Evolutionary conservation across 2,329 filamentous ascomycete species (phyloP), one percentile per base, ranked within the genome.

Genomic region (Pyrenophora teres): DNA sequence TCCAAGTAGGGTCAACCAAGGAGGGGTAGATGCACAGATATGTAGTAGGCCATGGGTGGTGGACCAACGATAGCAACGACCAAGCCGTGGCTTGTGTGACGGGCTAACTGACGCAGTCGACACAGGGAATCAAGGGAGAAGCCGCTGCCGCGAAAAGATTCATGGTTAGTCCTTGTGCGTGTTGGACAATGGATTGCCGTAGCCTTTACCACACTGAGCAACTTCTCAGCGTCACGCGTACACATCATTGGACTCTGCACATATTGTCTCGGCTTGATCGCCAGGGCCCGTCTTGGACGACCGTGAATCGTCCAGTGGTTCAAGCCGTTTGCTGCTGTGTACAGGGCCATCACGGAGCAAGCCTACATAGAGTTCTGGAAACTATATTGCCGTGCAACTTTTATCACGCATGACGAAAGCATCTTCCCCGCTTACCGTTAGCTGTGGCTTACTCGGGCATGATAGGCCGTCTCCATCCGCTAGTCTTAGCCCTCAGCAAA

Each of bases 11-110:
- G 15, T n/a, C 39, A 46, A 42, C 44, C 37, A 51, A 65, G 62
- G 70, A 64, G 68, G 67, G 68, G 68, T 66, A 67, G 53, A 59
- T 63, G 69, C 69, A 69, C 62, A 64, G 46, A 64, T 67, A 68
- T 65, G 65, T 68, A 68, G 37, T 36, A 63, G 51, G 57, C 46
- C 33, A 43, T n/a, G 38, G 44, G 64, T 67, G 64, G 68, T 67
- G 64, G 68, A 63, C 60, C 62, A 54, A 63, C 57, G 43, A 56
- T 58, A 59, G 52, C 60, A 61, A 60, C 59, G 49, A 57, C 62
- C 57, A 64, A 58, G 53, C 56, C 51, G 51, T 59, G 57, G 60
- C 63, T 66, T 54, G 57, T 62, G 61, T 54, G 59, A 55, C 58
- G 43, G 35, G 45, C 48, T 52, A 60, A 61, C 62, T 62, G 52